Base-by-base conservation (phyloP, 352 stramenopile genomes). In the Pythium aphanidermatum region DNA sequence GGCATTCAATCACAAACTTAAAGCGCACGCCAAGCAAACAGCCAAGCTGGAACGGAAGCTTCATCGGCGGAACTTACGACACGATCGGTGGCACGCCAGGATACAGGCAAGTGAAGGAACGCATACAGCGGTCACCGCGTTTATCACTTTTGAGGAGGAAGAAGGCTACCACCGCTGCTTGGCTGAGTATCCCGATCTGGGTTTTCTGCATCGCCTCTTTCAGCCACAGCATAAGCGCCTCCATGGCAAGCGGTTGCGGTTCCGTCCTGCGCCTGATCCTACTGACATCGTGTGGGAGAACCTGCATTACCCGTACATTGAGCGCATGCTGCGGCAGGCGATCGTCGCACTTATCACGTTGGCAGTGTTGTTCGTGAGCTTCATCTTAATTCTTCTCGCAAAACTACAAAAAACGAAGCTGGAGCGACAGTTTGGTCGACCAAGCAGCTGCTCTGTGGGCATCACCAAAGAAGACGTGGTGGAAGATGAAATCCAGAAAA, bases 221-320 rank as follows among this genome's bases (percentile, higher is more conserved):
- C 80, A 92, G 46, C 65, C 80, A 2, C 55, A 55, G 9, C 40
- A 63, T 55, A 88, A 88, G 45, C 70, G 77, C 0, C 57, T 92
- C 5, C 65, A 75, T 17, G 75, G 71, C 56, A 90, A 88, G 62
- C 67, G 80, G 1, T 62, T 92, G 32, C 72, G 64, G 13, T 90
- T 92, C 45, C 63, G 66, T 0, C 70, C 73, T 2, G 80, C 80
- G 4, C 80, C 80, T 0, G 75, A 92, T 33, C 80, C 80, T n/a
- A 86, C 73, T 8, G 80, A 92, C 40, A 86, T 92, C 25, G 75
- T 89, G 23, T 92, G 80, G 80, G 77, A 88, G 55, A 90, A 92
- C 49, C 54, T 92, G 5, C 77, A 90, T 41, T 60, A 87, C 30
- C 46, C 80, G 11, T 81, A 70, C 55, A 40, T 72, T 23, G 70